Percentiles rank a stretch among this genome's conserved stretches.
Evolutionary conservation across 148 eudicot species (phyloP).

Genomic region (Pouteria glomerata): DNA sequence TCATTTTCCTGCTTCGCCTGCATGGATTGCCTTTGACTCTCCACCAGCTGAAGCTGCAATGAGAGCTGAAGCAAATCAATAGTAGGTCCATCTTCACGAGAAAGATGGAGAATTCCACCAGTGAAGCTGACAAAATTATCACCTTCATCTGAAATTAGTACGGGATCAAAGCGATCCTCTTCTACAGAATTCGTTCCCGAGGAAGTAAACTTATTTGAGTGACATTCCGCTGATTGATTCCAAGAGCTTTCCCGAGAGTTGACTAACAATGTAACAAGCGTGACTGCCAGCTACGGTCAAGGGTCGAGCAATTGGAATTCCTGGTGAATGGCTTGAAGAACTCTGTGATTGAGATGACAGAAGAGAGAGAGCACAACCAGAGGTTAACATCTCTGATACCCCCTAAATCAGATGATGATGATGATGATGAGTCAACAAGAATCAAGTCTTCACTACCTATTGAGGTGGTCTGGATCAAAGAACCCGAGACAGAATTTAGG

Average conservation of each 20-base stretch:
- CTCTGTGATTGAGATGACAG: conserved; percentile 66
- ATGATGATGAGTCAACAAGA: conserved; percentile 31
- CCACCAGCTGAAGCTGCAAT: conserved; percentile 61
- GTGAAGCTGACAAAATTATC: conserved; percentile 14
- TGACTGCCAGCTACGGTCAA: conserved; percentile 15
- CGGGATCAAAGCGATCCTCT: conserved; percentile 15
- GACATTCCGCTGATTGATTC: conserved; percentile 22
- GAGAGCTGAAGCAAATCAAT: conserved; percentile 66
- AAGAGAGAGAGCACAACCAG: conserved; percentile 90
- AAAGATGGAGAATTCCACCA: conserved; percentile 22
- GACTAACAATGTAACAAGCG: conserved; percentile 6
- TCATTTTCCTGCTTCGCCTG: conserved; percentile 31
- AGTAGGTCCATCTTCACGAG: conserved; percentile 34
- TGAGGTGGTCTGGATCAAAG: conserved; percentile 25
- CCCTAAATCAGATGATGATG: conserved; percentile 33
- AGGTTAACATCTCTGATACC: conserved; percentile 29
- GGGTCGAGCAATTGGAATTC: conserved; percentile 22
- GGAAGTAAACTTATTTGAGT: conserved; percentile 17
- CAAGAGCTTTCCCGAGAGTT: conserved; percentile 13
- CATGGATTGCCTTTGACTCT: conserved; percentile 43
- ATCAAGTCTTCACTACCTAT: conserved; percentile 23
- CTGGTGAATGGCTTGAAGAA: conserved; percentile 32
- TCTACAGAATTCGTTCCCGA: conserved; percentile 15
- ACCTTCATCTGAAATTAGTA: conserved; percentile 17
- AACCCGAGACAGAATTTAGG: conserved; percentile 11